Evolutionary conservation across 768 basidiomycete genomes (phyloP), one percentile per base, ranked within the genome.

Genomic region (Pulveroboletus frians): DNA sequence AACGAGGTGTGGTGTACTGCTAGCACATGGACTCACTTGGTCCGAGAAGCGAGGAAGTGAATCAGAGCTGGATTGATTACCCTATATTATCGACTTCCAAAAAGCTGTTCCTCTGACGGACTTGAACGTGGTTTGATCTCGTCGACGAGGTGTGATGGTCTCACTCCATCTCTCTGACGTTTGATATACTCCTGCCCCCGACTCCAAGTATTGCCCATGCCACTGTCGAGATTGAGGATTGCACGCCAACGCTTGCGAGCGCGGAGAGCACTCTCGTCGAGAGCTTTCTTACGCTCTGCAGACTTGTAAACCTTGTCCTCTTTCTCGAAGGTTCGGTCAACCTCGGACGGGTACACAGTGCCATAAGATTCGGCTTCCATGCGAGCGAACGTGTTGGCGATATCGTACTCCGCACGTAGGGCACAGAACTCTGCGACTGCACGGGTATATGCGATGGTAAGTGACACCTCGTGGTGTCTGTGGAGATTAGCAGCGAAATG

Each of bases 391-490:
- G 76, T 73, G 34, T 81, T 83, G 2, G 89, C 78, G 42, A 92
- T 76, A 58, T 92, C 80, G 59, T 88, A 84, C 67, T 90, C 86
- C 31, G 92, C 84, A 34, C 93, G 84, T 35, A 99, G 76, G 14
- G 90, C 74, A 39, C 90, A 87, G 71, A 93, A 99, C 67, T 98
- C 91, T 5, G 82, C 76, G 9, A 93, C 76, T 26, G 91, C 85
- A 10, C 74, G 70, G 2, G 77, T 75, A 66, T 99, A 99, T 11
- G 96, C 95, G 39, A 83, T 69, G 4, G 87, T 81, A 26, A 96
- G 72, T 0, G 89, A 74, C 29, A 81, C 47, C 7, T 64, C 51
- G 63, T 92, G 86, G 50, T 79, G 54, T 52, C 80, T 68, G 66
- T 91, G 80, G 13, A 98, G 74, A 65, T 85, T 90, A 35, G 87